Evolutionary conservation across 768 basidiomycete genomes (phyloP).

Genomic region (Russula sp.): DNA sequence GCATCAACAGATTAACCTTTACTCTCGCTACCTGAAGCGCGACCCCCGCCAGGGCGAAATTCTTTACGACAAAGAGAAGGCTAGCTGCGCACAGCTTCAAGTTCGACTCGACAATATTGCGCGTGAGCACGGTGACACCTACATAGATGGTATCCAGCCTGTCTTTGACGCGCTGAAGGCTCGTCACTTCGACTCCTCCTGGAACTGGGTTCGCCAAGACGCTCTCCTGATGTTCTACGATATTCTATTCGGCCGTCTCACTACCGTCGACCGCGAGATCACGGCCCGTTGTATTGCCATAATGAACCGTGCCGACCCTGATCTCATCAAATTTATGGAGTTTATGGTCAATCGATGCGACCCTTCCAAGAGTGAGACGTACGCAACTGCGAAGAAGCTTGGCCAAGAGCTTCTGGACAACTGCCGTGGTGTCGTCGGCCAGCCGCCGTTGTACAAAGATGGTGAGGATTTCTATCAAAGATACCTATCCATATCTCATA

Average conservation of each 20-base stretch:
- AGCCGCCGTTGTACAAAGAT: slow-evolving; percentile 90
- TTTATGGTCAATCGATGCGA: slow-evolving; percentile 86
- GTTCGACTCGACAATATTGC: slow-evolving; percentile 81
- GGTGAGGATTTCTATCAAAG: slow-evolving; percentile 39
- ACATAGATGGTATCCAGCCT: slow-evolving; percentile 93
- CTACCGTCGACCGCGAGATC: slow-evolving; percentile 91
- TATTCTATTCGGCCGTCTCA: slow-evolving; percentile 93
- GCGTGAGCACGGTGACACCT: slow-evolving; percentile 88
- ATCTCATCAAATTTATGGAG: slow-evolving; percentile 91
- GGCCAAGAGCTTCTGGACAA: slow-evolving; percentile 95
- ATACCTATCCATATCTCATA: background rate
- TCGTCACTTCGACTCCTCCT: slow-evolving; percentile 95
- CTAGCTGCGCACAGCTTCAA: slow-evolving; percentile 65
- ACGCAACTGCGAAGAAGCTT: slow-evolving; percentile 94
- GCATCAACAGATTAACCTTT: slow-evolving; percentile 87
- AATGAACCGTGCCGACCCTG: slow-evolving; percentile 95
- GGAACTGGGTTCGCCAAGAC: slow-evolving; percentile 99
- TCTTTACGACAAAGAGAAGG: slow-evolving; percentile 82
- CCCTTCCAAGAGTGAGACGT: slow-evolving; percentile 79
- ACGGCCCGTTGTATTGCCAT: slow-evolving; percentile 96
- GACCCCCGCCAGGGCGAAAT: slow-evolving; percentile 92
- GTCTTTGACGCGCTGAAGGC: slow-evolving; percentile 94
- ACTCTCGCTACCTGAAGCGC: slow-evolving; percentile 93
- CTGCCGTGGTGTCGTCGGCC: slow-evolving; percentile 73
- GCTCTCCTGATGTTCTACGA: slow-evolving; percentile 97